Evolutionary conservation across 164 flowering plant species (phyloP).

Genomic region (Macadamia integrifolia): DNA sequence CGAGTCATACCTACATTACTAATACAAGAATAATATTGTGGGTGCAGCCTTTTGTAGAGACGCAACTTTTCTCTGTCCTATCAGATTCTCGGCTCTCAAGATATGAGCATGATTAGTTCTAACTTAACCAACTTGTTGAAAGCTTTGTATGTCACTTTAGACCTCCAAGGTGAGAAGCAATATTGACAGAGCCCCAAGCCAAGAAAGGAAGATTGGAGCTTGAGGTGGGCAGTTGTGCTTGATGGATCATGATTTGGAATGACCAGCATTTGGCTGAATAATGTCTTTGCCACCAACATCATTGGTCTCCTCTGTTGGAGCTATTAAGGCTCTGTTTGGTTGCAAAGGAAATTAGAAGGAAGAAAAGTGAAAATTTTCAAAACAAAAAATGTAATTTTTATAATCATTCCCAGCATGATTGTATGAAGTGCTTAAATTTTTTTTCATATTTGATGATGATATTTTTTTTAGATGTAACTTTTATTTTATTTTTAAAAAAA

Average conservation of each 20-base stretch:
- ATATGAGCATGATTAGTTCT: constrained; percentile 43
- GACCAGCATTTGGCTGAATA: neutral
- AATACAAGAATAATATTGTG: neutral
- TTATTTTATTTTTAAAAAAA: too few relatives aligned
- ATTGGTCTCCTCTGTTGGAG: neutral
- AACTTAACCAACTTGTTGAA: constrained; percentile 10
- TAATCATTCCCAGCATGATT: too few relatives aligned
- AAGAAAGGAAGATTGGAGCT: neutral
- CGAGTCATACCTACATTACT: neutral
- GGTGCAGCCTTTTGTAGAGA: constrained; percentile 81
- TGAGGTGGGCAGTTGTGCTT: neutral
- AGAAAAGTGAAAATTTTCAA: too few relatives aligned
- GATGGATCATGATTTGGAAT: neutral
- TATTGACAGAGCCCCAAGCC: neutral
- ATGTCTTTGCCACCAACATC: neutral
- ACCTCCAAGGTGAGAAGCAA: constrained; percentile 5
- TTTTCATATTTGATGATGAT: too few relatives aligned
- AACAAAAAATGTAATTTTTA: too few relatives aligned
- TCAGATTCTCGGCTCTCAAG: constrained; percentile 66
- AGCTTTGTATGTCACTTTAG: neutral
- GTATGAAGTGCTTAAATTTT: too few relatives aligned
- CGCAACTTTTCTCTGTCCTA: constrained; percentile 71
- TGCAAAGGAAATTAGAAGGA: too few relatives aligned
- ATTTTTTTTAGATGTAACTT: too few relatives aligned
- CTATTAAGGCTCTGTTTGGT: too few relatives aligned